These are phyloP conservation scores for Candida sakaeoensis DNA, from an alignment of 805 yeast genomes.

Conservation along the genomic window DNA sequence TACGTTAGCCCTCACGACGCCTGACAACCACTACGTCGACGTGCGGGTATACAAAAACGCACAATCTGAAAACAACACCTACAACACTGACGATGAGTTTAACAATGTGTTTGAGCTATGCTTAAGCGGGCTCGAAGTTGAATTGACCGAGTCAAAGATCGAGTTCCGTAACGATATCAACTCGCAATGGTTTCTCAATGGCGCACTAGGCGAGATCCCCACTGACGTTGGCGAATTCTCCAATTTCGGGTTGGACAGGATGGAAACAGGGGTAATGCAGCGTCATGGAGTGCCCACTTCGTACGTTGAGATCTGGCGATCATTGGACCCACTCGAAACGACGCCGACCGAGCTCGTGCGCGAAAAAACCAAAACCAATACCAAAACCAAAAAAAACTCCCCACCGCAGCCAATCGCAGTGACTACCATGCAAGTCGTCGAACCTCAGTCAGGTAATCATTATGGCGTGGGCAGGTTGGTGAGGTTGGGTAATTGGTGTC, in stretches of 20 bases:
- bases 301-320: constrained; percentile 55
- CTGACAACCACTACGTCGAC: constrained; percentile 46
- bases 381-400: too few species aligned
- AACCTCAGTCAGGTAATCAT: too few species aligned
- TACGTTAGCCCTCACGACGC: constrained; percentile 48
- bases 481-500: constrained; percentile 48
- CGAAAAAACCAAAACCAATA: constrained; percentile 15
- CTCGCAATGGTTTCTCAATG: constrained; percentile 26
- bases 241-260: constrained; percentile 35
- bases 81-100: too few species aligned
- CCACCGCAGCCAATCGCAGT: constrained; percentile 3
- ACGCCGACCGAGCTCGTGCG: constrained; percentile 25
- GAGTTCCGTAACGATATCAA: constrained; percentile 43
- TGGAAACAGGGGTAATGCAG: constrained; percentile 49
- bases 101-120: constrained; percentile 51
- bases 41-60: constrained; percentile 29
- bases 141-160: constrained; percentile 31
- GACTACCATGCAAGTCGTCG: constrained; percentile 6
- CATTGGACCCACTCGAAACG: constrained; percentile 37
- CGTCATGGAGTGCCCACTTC: constrained; percentile 37
- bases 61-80: too few species aligned
- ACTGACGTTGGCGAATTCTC: constrained; percentile 40
- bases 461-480: constrained; percentile 41
- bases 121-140: constrained; percentile 48
- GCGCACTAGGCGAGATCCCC: constrained; percentile 14